Base-by-base conservation (phyloP, 2,329 filamentous ascomycete species). In the Stachybotrys echinatus region DNA sequence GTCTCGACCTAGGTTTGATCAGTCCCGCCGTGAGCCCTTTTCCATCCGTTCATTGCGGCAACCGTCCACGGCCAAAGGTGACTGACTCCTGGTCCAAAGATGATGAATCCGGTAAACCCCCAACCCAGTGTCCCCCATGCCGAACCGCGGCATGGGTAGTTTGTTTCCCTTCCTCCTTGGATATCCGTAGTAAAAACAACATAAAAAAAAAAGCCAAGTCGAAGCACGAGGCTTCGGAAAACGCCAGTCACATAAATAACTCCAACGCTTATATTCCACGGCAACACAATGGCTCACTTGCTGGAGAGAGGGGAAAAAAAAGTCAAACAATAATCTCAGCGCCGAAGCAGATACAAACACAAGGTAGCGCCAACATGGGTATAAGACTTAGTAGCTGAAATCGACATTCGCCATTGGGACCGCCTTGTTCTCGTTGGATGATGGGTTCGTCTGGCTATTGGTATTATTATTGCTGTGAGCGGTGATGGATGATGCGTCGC, bases 401-500 rank as follows among this genome's bases (percentile, higher is more conserved):
- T 85, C 80, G 57, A 85, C 77, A 61, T 79, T 74, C 52, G 77
- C 80, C 68, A 85, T 71, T 53, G 77, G 72, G 57, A 79, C 57
- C 19, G 61, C 57, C 54, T 74, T 69, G 71, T 74, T 69, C 73
- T 83, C 76, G 38, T 40, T 40, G 12, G 38, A n/a, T 18, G 6
- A n/a, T 27, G 42, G 23, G 17, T 45, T 62, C 38, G 63, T 55
- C 54, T 66, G 63, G 47, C 64, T 59, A 42, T 62, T n/a, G n/a
- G n/a, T 65, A 37, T 62, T 57, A 57, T 58, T 62, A 43, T 61
- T 61, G 34, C 61, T 52, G 57, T 64, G 50, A 58, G 65, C 60
- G 54, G 72, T 68, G 27, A 70, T 71, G 3, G 69, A 72, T 34
- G 69, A 72, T 38, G 67, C 64, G 50, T 70, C 64, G 52, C 65